Evolutionary conservation across 169 alveolate genomes (phyloP), one percentile per base, ranked within the genome.

Genomic region (Plasmodium fragile): DNA sequence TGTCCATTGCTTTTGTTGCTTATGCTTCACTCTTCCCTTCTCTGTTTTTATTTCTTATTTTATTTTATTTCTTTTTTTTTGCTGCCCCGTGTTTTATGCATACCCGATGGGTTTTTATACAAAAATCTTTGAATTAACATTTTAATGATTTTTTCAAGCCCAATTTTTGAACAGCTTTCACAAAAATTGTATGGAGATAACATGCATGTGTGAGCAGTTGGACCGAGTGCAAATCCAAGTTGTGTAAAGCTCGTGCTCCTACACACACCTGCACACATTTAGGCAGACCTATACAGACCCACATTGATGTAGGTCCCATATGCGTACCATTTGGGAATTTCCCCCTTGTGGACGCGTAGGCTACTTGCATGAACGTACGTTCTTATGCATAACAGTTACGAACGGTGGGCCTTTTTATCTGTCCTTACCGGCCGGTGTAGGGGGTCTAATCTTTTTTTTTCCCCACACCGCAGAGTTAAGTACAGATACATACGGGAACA

Each of bases 61-160:
- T n/a, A 41, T 22, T 11, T n/a, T 81, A 32, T 16, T 59, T 22
- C 7, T 55, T 41, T 7, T 34, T 82, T 22, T 3, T 13, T 28
- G 30, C 6, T 75, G 59, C 65, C 16, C 13, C 18, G 10, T 32
- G n/a, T 28, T 55, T 65, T 32, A 77, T 83, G 7, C 59, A 11
- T 72, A 71, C 34, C 65, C 32, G 25, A 59, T 77, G 93, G 78
- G 25, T 41, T 41, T 25, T 4, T 28, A 79, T 78, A n/a, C n/a
- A 84, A 73, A 49, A 45, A 69, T 84, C 85, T 87, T 87, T 87
- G 45, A 87, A 87, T 78, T 71, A 77, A 87, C 41, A 39, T 49
- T 59, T 87, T 32, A 87, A 87, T 87, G 18, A 85, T 75, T 75
- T 32, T 41, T 53, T 85, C 45, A 39, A 77, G 22, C 39, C 32